Base-by-base conservation (phyloP, 495 filamentous ascomycete genomes). In the Penicillium bovifimosum region DNA sequence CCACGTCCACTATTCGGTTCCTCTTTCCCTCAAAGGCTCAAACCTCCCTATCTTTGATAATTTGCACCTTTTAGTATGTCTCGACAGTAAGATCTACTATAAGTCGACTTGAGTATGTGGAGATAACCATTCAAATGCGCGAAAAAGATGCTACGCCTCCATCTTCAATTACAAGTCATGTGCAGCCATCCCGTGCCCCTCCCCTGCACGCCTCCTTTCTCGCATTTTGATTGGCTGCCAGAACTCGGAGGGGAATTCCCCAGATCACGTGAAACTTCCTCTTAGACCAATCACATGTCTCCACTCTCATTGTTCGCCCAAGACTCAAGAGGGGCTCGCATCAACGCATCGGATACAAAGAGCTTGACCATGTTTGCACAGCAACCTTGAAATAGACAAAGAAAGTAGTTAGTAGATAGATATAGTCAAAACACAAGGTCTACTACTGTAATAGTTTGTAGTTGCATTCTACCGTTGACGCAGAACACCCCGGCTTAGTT, bases 121-220 rank as follows among this genome's bases (percentile, higher is more conserved):
- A 50, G 48, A 50, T 50, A 50, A 50, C 48, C 48, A 24, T 9
- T 50, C 11, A 50, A 32, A 34, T 34, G 39, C 38, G 16, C 14
- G 13, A 33, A 32, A 33, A 8, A 18, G 20, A 20, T 45, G 29
- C 34, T 26, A 17, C 43, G 43, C 31, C 36, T 50, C 36, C 36
- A 32, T 50, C 28, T 33, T 24, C 31, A n/a, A 24, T 39, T n/a
- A 35, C 6, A 58, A 64, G 63, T 74, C 72, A 76, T 68, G 70
- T 73, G 72, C 63, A 58, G 47, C 39, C 54, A 65, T 72, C 72
- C 71, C 72, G 71, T 74, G 73, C 68, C 70, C 67, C 66, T 64
- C 64, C 20, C 38, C 48, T 41, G 39, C 39, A 3, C 27, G 34
- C 29, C 11, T 6, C 9, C 0, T 32, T 33, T 26, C n/a, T 6